phyloP scores from a whole-genome alignment of 139 green algal species.

The Auxenochlorella pyrenoidosa region DNA sequence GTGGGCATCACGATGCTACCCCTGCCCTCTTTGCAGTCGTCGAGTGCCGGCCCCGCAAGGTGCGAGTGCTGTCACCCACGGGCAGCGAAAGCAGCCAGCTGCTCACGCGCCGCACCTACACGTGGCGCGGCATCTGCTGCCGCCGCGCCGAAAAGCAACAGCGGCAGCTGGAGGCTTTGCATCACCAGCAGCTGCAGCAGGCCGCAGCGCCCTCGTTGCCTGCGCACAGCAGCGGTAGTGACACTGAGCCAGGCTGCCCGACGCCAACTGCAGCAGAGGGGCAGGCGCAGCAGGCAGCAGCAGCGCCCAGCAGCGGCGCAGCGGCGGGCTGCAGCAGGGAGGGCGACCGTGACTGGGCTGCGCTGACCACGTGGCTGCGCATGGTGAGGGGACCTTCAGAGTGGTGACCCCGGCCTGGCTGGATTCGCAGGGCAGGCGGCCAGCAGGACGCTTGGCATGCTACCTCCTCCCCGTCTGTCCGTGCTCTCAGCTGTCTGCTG shows the following conservation, averaged over 20 bases:
- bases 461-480: too few species aligned
- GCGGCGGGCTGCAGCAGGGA: constrained; percentile 8
- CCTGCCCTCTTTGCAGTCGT: background rate
- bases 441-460: too few species aligned
- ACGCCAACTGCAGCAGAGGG: background rate
- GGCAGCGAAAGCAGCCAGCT: background rate
- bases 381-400: background rate
- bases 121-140: background rate
- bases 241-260: background rate
- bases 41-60: background rate
- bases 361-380: constrained; percentile 65
- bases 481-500: too few species aligned
- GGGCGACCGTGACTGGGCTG: constrained; percentile 63
- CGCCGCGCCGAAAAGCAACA: background rate
- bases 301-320: constrained; percentile 4
- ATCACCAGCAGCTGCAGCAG: background rate
- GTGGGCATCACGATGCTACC: too few species aligned
- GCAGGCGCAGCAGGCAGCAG: constrained; percentile 2
- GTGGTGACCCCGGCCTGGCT: too few species aligned
- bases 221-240: background rate
- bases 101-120: background rate
- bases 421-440: too few species aligned
- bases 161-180: background rate
- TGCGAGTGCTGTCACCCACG: background rate
- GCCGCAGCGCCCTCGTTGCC: background rate